A percentile compares a stretch with the other conserved stretches of the same genome.
Evolutionary conservation across 768 basidiomycete species (phyloP).

Genomic region (Amylocystis lapponica): DNA sequence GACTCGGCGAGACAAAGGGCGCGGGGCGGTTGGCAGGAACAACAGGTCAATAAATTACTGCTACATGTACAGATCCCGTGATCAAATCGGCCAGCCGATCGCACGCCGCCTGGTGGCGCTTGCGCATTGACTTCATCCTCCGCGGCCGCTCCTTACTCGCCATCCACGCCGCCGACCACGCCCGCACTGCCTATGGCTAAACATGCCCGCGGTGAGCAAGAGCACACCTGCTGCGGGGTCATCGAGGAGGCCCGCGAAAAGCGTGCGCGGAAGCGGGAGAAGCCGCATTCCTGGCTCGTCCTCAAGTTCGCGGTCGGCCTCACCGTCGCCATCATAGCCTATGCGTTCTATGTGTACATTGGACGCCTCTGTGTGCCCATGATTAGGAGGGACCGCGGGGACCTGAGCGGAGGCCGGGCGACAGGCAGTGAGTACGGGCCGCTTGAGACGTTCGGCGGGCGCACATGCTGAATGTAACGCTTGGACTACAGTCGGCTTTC

Average conservation of each 20-base stretch:
- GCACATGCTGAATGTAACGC: background rate
- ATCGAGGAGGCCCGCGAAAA: slow-evolving; percentile 46
- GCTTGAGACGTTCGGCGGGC: background rate
- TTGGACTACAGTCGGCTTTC: slow-evolving; percentile 49
- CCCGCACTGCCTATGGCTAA: slow-evolving; percentile 2
- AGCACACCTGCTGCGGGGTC: slow-evolving; percentile 40
- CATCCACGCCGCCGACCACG: background rate
- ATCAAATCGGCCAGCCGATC: background rate
- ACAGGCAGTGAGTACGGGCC: slow-evolving; percentile 58
- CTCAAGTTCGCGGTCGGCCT: slow-evolving; percentile 64
- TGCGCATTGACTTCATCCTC: background rate
- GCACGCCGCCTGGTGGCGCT: background rate
- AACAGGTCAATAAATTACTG: no score
- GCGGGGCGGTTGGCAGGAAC: no score
- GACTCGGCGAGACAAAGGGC: no score
- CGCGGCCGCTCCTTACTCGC: background rate
- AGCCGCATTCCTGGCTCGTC: slow-evolving; percentile 68
- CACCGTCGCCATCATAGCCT: slow-evolving; percentile 54
- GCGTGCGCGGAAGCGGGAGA: slow-evolving; percentile 33
- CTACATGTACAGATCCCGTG: no score
- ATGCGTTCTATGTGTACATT: slow-evolving; percentile 74
- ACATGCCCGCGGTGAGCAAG: slow-evolving; percentile 3
- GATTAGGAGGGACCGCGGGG: slow-evolving; percentile 41
- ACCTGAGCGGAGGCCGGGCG: slow-evolving; percentile 41
- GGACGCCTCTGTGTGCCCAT: slow-evolving; percentile 66